Percentiles rank a stretch among this genome's conserved stretches.
Evolutionary conservation across 176 grass and related monocot species (phyloP).

Genomic region (Pharus latifolius): DNA sequence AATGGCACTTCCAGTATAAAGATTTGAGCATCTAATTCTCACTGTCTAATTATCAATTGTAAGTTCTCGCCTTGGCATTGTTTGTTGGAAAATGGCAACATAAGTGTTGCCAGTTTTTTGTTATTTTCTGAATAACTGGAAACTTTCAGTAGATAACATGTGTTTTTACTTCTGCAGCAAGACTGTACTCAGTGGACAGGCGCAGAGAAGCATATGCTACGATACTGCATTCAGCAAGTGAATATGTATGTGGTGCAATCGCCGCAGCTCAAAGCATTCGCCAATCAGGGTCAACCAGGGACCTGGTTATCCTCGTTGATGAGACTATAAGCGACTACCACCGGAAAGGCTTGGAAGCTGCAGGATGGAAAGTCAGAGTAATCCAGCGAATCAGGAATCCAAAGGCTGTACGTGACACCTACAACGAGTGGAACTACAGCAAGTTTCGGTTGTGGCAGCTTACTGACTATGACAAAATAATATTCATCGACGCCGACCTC

Average conservation of each 20-base stretch:
- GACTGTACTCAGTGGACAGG: conserved; percentile 50
- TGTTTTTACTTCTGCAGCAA: conserved; percentile 41
- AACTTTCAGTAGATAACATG: not conserved
- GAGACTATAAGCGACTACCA: conserved; percentile 58
- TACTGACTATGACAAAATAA: conserved; percentile 87
- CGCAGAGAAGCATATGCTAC: conserved; percentile 77
- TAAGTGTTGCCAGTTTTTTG: not conserved
- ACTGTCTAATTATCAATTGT: too few species aligned
- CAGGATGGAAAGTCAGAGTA: conserved; percentile 76
- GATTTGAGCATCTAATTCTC: not conserved
- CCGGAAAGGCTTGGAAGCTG: conserved; percentile 47
- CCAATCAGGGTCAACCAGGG: conserved; percentile 67
- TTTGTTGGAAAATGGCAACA: too few species aligned
- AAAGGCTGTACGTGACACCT: conserved; percentile 62
- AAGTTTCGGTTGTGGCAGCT: conserved; percentile 98
- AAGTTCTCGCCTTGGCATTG: too few species aligned
- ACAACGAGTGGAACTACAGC: conserved; percentile 98
- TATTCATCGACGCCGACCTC: conserved; percentile 94
- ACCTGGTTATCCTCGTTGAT: conserved; percentile 81
- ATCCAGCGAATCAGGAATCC: conserved; percentile 83
- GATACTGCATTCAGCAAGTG: conserved; percentile 75
- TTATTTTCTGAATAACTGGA: not conserved
- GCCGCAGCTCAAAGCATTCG: conserved; percentile 83
- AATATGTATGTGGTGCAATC: conserved; percentile 86
- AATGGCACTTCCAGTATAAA: not conserved